Evolutionary conservation across 202 grass and related monocot genomes (phyloP).

Genomic region (Musa balbisiana): DNA sequence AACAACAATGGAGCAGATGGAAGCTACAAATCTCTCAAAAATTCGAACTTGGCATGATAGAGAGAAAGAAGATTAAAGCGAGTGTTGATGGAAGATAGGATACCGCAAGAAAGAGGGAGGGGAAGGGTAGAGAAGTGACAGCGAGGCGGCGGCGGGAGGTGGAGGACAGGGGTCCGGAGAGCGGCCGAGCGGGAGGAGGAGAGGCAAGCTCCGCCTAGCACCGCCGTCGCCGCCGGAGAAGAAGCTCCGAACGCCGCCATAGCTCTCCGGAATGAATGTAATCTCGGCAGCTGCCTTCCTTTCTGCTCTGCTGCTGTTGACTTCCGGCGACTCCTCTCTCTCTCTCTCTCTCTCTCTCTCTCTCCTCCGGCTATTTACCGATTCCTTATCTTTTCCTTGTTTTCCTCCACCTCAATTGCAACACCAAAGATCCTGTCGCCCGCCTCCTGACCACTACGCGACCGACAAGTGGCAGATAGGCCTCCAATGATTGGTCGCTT

Average conservation of each 20-base stretch:
- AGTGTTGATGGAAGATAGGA: slow-evolving; percentile 41
- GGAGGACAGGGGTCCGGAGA: slow-evolving; percentile 16
- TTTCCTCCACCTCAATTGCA: not conserved
- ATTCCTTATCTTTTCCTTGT: not conserved
- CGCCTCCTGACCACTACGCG: not conserved
- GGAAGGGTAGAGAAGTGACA: slow-evolving; percentile 5
- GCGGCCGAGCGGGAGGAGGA: slow-evolving; percentile 20
- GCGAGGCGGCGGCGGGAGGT: slow-evolving; percentile 28
- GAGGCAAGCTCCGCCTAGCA: slow-evolving; percentile 61
- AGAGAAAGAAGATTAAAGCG: not conserved
- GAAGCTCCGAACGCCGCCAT: slow-evolving; percentile 14
- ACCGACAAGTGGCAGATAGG: not conserved
- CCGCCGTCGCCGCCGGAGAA: slow-evolving; percentile 57
- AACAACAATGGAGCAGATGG: not conserved
- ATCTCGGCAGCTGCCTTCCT: not conserved
- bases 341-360: too few relatives aligned
- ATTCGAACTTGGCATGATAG: not conserved
- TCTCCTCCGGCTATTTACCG: not conserved
- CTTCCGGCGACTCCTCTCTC: not conserved
- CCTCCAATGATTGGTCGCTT: too few relatives aligned
- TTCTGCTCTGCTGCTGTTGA: not conserved
- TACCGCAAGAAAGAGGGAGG: not conserved
- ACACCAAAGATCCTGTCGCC: too few relatives aligned
- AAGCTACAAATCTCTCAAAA: not conserved
- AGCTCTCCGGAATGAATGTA: not conserved